Conservation (phyloP, 371 early-diverging fungal genomes). For the Rhizopus sp. region DNA sequence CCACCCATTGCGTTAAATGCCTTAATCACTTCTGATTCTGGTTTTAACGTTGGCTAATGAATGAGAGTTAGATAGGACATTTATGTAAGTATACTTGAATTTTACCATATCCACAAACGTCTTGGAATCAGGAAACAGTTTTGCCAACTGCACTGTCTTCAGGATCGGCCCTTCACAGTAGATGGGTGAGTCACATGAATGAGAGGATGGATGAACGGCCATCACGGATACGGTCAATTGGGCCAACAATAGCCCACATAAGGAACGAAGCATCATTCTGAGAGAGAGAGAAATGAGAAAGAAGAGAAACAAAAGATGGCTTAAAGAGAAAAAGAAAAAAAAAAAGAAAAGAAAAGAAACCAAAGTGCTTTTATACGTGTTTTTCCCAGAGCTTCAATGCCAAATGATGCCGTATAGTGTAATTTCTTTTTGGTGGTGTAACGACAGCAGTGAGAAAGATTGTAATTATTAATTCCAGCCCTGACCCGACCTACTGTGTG, state of each 20-base stretch:
- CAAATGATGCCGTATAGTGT: too few relatives aligned
- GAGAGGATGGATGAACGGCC: conserved; percentile 4
- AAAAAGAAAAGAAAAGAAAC: too few relatives aligned
- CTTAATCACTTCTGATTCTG: conserved; percentile 53
- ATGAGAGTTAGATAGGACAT: neutral
- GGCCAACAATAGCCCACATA: conserved; percentile 12
- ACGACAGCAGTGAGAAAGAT: too few relatives aligned
- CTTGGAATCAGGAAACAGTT: conserved; percentile 70
- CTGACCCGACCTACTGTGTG: too few relatives aligned
- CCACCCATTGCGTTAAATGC: conserved; percentile 56
- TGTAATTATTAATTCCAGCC: too few relatives aligned
- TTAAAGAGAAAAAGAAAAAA: too few relatives aligned
- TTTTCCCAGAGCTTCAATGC: too few relatives aligned
- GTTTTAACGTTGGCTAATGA: conserved; percentile 58
- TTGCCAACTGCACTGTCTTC: conserved; percentile 60
- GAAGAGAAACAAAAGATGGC: too few relatives aligned
- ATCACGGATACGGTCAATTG: conserved; percentile 10
- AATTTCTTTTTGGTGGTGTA: too few relatives aligned
- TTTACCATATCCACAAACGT: conserved; percentile 67
- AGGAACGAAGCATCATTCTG: conserved; percentile 2
- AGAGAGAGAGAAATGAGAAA: too few relatives aligned
- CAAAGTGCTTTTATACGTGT: too few relatives aligned
- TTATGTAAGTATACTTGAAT: conserved; percentile 1
- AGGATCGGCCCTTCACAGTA: conserved; percentile 72
- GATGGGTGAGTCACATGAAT: conserved; percentile 63